Conservation (phyloP, 2,329 filamentous ascomycete species). For the Hypoxylon sp. region DNA sequence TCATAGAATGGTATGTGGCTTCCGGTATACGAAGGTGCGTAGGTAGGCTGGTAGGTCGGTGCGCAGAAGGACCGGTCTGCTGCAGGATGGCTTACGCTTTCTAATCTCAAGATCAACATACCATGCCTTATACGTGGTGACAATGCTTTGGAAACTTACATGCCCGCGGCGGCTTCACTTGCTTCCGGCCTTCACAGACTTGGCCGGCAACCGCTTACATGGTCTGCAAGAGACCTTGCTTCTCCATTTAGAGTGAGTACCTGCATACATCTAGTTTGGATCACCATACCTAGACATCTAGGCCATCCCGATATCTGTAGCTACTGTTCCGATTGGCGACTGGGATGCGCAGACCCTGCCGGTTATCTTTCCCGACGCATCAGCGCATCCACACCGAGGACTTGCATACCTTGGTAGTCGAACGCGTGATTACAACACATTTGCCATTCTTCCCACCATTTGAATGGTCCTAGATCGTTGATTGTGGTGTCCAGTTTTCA, state of each 20-base stretch:
- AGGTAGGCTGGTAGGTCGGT: too few species aligned
- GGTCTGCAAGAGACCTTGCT: too few species aligned
- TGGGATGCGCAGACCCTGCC: slow-evolving; percentile 8
- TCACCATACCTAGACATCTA: slow-evolving; percentile 3
- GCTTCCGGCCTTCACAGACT: background rate
- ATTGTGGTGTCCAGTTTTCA: slow-evolving; percentile 59
- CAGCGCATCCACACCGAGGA: slow-evolving; percentile 4
- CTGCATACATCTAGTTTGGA: slow-evolving; percentile 20
- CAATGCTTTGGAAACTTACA: slow-evolving; percentile 8
- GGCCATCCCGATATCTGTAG: background rate
- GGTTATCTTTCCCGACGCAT: slow-evolving; percentile 20
- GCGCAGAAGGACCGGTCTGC: slow-evolving; percentile 1
- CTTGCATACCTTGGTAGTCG: slow-evolving; percentile 10
- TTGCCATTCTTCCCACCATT: slow-evolving; percentile 28
- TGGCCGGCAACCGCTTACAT: too few species aligned
- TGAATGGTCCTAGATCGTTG: slow-evolving; percentile 48
- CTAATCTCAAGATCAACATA: background rate
- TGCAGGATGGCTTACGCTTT: background rate
- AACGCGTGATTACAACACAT: slow-evolving; percentile 23
- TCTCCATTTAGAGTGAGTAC: slow-evolving; percentile 9
- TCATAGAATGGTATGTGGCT: too few species aligned
- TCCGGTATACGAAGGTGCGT: too few species aligned
- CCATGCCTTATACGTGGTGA: too few species aligned
- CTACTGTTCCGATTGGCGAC: slow-evolving; percentile 2
- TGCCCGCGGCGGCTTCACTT: background rate